Evolutionary conservation across 129 eudicot genomes (phyloP).

Genomic region (Saussurea involucrata): DNA sequence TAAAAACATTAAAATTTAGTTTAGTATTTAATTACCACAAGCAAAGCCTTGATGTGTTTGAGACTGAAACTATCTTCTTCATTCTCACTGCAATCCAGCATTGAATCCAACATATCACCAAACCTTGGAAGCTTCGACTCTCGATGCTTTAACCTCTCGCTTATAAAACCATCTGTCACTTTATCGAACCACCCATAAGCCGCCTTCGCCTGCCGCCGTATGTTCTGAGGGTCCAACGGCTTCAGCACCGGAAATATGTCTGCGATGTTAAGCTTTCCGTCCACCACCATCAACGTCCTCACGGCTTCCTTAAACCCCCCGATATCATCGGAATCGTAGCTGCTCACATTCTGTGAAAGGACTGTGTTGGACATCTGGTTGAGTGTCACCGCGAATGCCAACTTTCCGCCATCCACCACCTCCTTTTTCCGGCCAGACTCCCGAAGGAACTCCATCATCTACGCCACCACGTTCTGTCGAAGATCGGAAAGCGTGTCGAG

Average conservation of each 20-base stretch:
- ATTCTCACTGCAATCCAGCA: slow-evolving; percentile 15
- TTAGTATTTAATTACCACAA: slow-evolving; percentile 2
- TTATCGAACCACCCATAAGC: too few relatives aligned
- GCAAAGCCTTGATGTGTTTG: slow-evolving; percentile 8
- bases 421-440: slow-evolving; percentile 13
- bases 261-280: background rate
- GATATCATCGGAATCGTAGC: too few relatives aligned
- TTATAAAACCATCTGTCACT: too few relatives aligned
- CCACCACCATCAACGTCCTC: slow-evolving; percentile 17
- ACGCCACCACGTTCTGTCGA: slow-evolving; percentile 27
- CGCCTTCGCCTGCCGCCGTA: too few relatives aligned
- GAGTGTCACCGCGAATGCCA: slow-evolving; percentile 39
- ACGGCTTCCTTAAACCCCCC: slow-evolving; percentile 15
- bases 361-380: slow-evolving; percentile 40
- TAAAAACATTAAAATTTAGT: too few relatives aligned
- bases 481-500: slow-evolving; percentile 22
- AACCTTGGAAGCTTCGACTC: too few relatives aligned
- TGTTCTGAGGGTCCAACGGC: slow-evolving; percentile 7
- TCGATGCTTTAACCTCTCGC: too few relatives aligned
- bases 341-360: slow-evolving; percentile 30
- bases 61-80: background rate
- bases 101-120: too few relatives aligned
- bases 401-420: slow-evolving; percentile 26
- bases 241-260: background rate
- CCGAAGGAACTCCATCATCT: slow-evolving; percentile 19